Base-by-base conservation (phyloP, 2,329 filamentous ascomycete species). In the Phyllosticta capitalensis region DNA sequence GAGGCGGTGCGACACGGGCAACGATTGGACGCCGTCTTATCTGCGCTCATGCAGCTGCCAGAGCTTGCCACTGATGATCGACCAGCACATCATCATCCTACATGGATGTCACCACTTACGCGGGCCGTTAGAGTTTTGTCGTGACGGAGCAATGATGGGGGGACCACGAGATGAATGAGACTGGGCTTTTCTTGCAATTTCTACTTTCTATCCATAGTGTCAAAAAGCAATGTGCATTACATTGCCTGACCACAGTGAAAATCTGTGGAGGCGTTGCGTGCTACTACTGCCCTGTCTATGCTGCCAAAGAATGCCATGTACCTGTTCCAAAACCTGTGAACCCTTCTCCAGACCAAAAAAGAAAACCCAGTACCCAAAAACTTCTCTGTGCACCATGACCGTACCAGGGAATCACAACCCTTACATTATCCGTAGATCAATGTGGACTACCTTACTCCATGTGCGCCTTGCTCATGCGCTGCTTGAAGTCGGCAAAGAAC, bases 401-500 rank as follows among this genome's bases (percentile, higher is more conserved):
- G 3, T 52, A 7, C 52, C 12, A 30, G 20, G 28, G 49, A 53
- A 48, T 28, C 10, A 38, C 19, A 22, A 49, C 21, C 33, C 55
- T 38, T 28, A 60, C 48, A 56, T 52, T 60, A 38, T 56, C 51
- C 58, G 50, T 24, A 22, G 58, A 55, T n/a, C 33, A 52, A 20
- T 24, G 53, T 20, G 26, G 9, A 10, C 51, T 56, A 30, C 28
- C 53, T 38, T 38, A 38, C 30, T 38, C 30, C 30, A 38, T 38
- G 10, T 38, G 30, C 10, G 30, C 30, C 30, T 38, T 12, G 30
- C 30, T 38, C 48, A 53, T 60, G 62, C 56, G 58, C 17, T 57
- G 54, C 55, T 61, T 61, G 56, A 87, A 76, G 63, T 86, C 80
- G 65, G 85, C 75, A 63, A 89, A 74, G 68, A 81, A 76, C 57